Evolutionary conservation across 108 stramenopile species (phyloP), one percentile per base, ranked within the genome.

Genomic region (Cylindrotheca fusiformis): DNA sequence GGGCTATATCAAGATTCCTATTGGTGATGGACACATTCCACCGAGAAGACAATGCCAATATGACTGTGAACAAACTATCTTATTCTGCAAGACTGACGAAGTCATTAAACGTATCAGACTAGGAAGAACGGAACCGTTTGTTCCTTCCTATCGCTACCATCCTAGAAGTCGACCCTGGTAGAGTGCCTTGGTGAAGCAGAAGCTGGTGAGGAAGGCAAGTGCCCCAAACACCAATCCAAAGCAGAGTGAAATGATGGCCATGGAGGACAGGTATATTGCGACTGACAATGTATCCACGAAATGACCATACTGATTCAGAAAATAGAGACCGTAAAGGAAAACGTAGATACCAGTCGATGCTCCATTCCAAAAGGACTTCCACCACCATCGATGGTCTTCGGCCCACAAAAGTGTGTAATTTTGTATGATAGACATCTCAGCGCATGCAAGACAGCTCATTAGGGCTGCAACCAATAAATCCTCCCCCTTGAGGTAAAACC

Each of bases 331-430:
- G 86, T 99, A 99, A 31, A 92, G 23, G 71, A 99, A 98, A 46
- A 99, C 79, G 74, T 99, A 99, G 2, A 85, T n/a, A 2, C 95
- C 97, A 27, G 96, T 90, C 17, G 92, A 86, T 10, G 96, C 98
- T 60, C 96, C 79, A 58, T 96, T 97, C 44, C 84, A 75, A 72
- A 99, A 97, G 2, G 95, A 94, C 52, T 97, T 96, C 99, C 99
- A 99, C 99, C 98, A 98, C 99, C 99, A 99, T 63, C 88, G 79
- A 77, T 98, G 96, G 74, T 99, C 97, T 79, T 99, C 99, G 4
- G 71, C 74, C 66, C 97, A 97, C n/a, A 99, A 87, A 86, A 99
- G 98, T 61, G 98, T 83, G 85, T 99, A 99, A 70, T 83, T 83
- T 77, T 98, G 77, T n/a, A 99, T 97, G 72, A 99, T 96, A 45